Base-by-base conservation (phyloP, 805 yeast species). In the Saccharomyces mikatae region DNA sequence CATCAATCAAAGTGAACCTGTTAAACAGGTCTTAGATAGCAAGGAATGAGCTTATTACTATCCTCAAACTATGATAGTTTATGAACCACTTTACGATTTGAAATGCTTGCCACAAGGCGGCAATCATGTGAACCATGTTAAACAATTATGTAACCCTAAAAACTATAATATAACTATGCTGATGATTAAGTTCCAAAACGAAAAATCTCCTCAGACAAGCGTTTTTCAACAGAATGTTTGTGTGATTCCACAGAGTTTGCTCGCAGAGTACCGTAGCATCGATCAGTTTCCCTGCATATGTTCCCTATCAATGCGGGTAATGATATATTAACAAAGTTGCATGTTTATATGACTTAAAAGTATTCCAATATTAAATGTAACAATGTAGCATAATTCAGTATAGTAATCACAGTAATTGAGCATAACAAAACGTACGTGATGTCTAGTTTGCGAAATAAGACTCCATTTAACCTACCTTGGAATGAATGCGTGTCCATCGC, bases 1-100 rank as follows among this genome's bases (percentile, higher is more conserved):
- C 68, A 77, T 84, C 41, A 80, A 86, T 64, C 96, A 89, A 62
- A 82, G 88, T 10, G 98, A 92, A 70, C 97, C 98, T 1, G 98
- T 92, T 51, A 90, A 91, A 69, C 90, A 87, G 72, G 97, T 92
- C 22, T 63, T 75, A 65, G 77, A 77, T 67, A 76, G 70, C 55
- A 73, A 73, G 54, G 74, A 69, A 50, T 72, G 57, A 58, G 17
- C 14, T 36, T 21, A 4, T 36, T 17, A 17, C 44, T 8, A 36
- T 8, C 8, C 24, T 8, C 13, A 36, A 8, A 17, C 24, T 17
- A 8, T 17, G 9, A 3, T 9, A 36, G 3, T 36, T 36, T 17
- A 36, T n/a, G 10, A 17, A 8, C 44, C 13, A 36, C 44, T n/a
- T 17, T 8, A 36, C 17, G 44, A 36, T 36, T 17, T 6, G 24